phyloP scores from a whole-genome alignment of 768 basidiomycete genomes.

The Kwoniella bestiolae region DNA sequence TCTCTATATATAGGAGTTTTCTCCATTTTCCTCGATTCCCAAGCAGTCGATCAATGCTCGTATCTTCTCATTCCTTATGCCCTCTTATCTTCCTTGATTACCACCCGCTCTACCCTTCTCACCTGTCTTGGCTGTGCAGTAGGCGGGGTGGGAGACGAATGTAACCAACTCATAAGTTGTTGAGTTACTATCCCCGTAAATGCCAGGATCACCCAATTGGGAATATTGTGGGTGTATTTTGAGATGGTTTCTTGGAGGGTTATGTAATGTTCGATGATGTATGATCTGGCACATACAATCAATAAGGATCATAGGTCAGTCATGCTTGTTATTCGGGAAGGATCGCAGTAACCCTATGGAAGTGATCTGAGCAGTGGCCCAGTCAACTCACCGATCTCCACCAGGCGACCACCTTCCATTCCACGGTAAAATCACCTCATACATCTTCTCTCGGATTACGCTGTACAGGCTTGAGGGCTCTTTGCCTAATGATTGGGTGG shows the following conservation, averaged over 20 bases:
- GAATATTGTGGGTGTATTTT: constrained; percentile 17
- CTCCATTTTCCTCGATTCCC: not conserved
- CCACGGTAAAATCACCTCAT: constrained; percentile 72
- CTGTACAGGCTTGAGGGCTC: constrained; percentile 67
- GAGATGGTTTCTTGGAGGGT: not conserved
- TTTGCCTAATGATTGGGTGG: constrained; percentile 65
- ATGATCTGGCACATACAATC: constrained; percentile 3
- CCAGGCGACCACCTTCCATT: constrained; percentile 69
- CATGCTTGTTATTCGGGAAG: too few species aligned
- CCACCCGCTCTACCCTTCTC: not conserved
- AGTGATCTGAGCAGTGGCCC: too few species aligned
- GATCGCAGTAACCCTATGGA: too few species aligned
- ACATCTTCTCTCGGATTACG: constrained; percentile 70
- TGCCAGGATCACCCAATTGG: constrained; percentile 17
- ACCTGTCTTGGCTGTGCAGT: not conserved
- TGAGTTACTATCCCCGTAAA: constrained; percentile 10
- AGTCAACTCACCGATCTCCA: constrained; percentile 22
- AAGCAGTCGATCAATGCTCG: too few species aligned
- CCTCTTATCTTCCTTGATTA: not conserved
- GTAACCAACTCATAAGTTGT: constrained; percentile 20
- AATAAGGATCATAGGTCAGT: too few species aligned
- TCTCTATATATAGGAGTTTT: too few species aligned
- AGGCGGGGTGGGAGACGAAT: not conserved
- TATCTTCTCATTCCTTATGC: too few species aligned
- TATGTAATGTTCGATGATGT: constrained; percentile 27